phyloP scores from a whole-genome alignment of 2,329 filamentous ascomycete genomes.

The Blastomyces gilchristii region DNA sequence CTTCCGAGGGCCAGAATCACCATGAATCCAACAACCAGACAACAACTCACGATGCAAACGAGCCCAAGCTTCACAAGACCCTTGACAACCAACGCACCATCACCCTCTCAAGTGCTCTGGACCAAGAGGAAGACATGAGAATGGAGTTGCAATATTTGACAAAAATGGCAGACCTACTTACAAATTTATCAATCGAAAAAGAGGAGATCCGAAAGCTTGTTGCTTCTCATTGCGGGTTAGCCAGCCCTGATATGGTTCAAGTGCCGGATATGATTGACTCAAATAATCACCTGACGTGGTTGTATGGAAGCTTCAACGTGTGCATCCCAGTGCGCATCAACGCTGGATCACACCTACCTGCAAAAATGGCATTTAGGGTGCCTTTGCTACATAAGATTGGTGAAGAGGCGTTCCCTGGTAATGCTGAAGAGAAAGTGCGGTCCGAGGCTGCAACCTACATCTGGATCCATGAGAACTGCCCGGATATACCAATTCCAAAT shows the following conservation, averaged over 20 bases:
- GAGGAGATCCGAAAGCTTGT: conserved; percentile 9
- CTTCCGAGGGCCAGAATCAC: not conserved
- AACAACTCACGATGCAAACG: not conserved
- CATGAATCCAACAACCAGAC: not conserved
- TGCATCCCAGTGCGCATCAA: conserved; percentile 12
- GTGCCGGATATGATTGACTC: conserved; percentile 4
- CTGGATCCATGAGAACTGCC: conserved; percentile 17
- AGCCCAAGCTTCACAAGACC: conserved; percentile 1
- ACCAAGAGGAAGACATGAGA: conserved; percentile 12
- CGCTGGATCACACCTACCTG: not conserved
- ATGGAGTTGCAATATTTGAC: conserved; percentile 9
- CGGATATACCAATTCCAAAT: conserved; percentile 15
- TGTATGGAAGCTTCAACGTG: conserved; percentile 14
- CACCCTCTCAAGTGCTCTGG: conserved; percentile 9
- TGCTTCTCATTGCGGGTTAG: conserved; percentile 12
- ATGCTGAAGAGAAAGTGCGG: conserved; percentile 18
- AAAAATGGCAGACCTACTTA: conserved; percentile 7
- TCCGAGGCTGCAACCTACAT: conserved; percentile 19
- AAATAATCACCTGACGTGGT: conserved; percentile 6
- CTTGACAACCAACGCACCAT: conserved; percentile 5
- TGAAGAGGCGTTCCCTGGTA: conserved; percentile 15
- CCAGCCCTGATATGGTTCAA: conserved; percentile 6
- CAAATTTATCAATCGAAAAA: not conserved
- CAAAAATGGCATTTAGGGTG: conserved; percentile 10
- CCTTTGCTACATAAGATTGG: conserved; percentile 15